Base-by-base conservation (phyloP, 345 rosid genomes). In the Lepidium africanum region DNA sequence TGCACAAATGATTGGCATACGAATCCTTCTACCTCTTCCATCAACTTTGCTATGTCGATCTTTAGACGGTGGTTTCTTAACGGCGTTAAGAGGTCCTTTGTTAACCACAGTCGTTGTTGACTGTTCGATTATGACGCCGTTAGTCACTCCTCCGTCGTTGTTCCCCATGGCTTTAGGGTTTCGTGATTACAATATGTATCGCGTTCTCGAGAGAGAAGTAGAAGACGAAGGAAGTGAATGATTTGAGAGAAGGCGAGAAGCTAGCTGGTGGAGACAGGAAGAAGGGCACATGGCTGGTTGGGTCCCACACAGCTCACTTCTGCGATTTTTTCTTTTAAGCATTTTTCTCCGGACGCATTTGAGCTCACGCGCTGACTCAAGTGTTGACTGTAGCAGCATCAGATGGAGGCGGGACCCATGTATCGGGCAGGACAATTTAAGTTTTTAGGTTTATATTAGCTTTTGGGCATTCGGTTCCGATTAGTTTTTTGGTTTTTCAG, bases 241-340 rank as follows among this genome's bases (percentile, higher is more conserved):
- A 64, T 65, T 25, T 39, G 38, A 61, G 71, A 43, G 69, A 19
- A 53, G 67, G 10, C 58, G 46, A 36, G 66, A 54, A 84, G 92
- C 90, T 84, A 84, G 93, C 91, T 85, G 95, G 97, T 88, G 97
- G 95, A 91, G 96, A 94, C 97, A 86, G 90, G 92, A 80, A 71
- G 87, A 78, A 85, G 86, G 78, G 88, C 99, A 94, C 97, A 94
- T 94, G 97, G 21, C 81, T 76, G 76, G 86, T 83, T 94, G 96
- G 97, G 87, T 13, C 79, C 94, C 89, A 38, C 81, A 80, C 86
- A 87, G 83, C 89, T 84, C 89, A 87, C 77, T 72, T 71, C 70
- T 59, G 47, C 27, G 12, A 41, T 16, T 46, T 9, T 33, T 36
- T 56, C 54, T 37, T 17, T 9, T 50, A 25, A 40, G 50, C 46